Evolutionary conservation across 2,329 filamentous ascomycete species (phyloP).

Genomic region (Penicillium sumatraense): DNA sequence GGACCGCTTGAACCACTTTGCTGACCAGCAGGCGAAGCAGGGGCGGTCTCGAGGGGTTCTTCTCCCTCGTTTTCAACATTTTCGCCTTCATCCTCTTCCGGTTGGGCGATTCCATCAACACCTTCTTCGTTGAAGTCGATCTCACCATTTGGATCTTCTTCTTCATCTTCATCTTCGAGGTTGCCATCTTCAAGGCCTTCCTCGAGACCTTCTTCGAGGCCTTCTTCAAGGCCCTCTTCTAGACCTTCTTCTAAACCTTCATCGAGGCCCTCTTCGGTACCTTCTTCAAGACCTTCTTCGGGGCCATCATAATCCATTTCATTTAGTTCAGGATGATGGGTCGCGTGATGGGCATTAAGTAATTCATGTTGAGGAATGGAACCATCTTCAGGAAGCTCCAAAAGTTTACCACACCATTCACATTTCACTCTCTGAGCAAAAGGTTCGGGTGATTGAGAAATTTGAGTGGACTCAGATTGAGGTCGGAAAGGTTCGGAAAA

Average conservation of each 20-base stretch:
- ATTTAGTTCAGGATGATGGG: constrained; percentile 38
- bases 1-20: constrained; percentile 1
- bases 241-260: constrained; percentile 12
- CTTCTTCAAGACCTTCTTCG: constrained; percentile 26
- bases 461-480: constrained; percentile 40
- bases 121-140: constrained; percentile 22
- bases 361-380: constrained; percentile 30
- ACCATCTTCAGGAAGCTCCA: constrained; percentile 33
- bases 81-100: neutral
- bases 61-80: constrained; percentile 17
- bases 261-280: constrained; percentile 14
- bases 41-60: constrained; percentile 13
- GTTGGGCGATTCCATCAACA: neutral
- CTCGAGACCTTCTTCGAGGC: neutral
- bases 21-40: constrained; percentile 9
- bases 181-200: constrained; percentile 5
- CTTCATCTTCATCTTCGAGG: constrained; percentile 24
- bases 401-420: constrained; percentile 41
- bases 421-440: constrained; percentile 36
- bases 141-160: constrained; percentile 25
- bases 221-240: neutral
- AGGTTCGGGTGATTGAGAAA: constrained; percentile 40
- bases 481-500: constrained; percentile 43
- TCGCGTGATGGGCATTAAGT: constrained; percentile 39
- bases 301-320: constrained; percentile 29